These are phyloP conservation scores for Tubosaeta sp. DNA, from an alignment of 768 basidiomycete species.

Conservation along the genomic window DNA sequence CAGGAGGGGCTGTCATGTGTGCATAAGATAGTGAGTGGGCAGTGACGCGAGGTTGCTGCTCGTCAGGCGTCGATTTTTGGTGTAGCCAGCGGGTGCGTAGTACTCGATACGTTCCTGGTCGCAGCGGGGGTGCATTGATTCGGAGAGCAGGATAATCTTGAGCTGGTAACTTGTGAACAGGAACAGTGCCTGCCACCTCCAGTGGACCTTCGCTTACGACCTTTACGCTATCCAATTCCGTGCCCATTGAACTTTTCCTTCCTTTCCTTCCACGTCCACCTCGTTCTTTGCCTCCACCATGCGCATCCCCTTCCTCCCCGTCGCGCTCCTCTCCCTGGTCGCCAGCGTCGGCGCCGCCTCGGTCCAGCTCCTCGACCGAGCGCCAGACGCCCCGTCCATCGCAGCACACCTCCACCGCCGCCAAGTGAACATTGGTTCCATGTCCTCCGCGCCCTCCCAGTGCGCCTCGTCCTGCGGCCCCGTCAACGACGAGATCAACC, in stretches of 20 bases:
- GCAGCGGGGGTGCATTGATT: too few relatives aligned
- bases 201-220: not conserved
- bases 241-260: not conserved
- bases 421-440: constrained; percentile 13
- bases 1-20: too few relatives aligned
- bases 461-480: constrained; percentile 23
- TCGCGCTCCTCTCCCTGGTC: constrained; percentile 3
- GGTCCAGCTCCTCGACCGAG: not conserved
- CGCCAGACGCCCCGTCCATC: not conserved
- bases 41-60: too few relatives aligned
- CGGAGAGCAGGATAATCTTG: too few relatives aligned
- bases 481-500: constrained; percentile 20
- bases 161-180: too few relatives aligned
- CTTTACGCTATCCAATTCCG: not conserved
- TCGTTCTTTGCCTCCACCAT: constrained; percentile 11
- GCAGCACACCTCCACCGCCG: constrained; percentile 1
- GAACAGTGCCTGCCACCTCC: too few relatives aligned
- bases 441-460: constrained; percentile 17
- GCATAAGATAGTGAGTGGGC: too few relatives aligned
- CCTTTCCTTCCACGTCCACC: not conserved
- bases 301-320: constrained; percentile 1
- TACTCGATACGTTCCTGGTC: too few relatives aligned
- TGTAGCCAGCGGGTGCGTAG: too few relatives aligned
- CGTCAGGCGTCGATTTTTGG: too few relatives aligned
- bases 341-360: constrained; percentile 1